phyloP scores from a whole-genome alignment of 225 moss, liverwort and hornwort genomes.

The Bryoerythrophyllum caledonicum region DNA sequence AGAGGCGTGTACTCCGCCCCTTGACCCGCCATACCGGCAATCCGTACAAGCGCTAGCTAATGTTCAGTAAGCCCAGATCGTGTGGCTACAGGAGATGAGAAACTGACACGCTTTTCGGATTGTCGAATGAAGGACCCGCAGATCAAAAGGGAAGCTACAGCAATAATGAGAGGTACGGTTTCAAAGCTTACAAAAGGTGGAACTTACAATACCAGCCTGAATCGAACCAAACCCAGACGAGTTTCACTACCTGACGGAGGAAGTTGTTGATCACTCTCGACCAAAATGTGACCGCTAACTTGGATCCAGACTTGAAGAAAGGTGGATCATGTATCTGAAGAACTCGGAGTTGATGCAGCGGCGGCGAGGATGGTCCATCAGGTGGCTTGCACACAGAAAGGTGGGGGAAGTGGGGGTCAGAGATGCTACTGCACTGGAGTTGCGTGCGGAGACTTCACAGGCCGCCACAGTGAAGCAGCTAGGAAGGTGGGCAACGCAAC shows the following conservation, averaged over 20 bases:
- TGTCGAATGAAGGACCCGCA: too few relatives aligned
- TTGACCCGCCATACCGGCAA: background rate
- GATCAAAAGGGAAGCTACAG: background rate
- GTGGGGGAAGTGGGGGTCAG: background rate
- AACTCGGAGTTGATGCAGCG: background rate
- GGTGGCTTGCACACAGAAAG: background rate
- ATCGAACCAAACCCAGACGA: background rate
- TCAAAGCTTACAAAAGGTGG: background rate
- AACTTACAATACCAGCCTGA: background rate
- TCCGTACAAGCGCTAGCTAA: background rate
- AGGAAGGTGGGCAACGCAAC: background rate
- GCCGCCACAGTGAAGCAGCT: background rate
- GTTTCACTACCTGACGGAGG: background rate
- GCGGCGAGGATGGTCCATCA: background rate
- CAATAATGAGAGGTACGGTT: background rate
- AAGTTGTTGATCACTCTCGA: background rate
- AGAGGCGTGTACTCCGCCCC: background rate
- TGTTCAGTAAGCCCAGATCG: background rate
- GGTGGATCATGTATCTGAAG: background rate
- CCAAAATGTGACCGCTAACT: background rate
- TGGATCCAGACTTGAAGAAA: background rate
- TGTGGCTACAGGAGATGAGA: too few relatives aligned
- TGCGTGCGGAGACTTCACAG: background rate
- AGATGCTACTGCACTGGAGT: background rate
- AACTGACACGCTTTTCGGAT: too few relatives aligned